A percentile compares a stretch with the other conserved stretches of the same genome.
Conservation (phyloP, 2,329 filamentous ascomycete genomes). For the Claviceps sp. region DNA sequence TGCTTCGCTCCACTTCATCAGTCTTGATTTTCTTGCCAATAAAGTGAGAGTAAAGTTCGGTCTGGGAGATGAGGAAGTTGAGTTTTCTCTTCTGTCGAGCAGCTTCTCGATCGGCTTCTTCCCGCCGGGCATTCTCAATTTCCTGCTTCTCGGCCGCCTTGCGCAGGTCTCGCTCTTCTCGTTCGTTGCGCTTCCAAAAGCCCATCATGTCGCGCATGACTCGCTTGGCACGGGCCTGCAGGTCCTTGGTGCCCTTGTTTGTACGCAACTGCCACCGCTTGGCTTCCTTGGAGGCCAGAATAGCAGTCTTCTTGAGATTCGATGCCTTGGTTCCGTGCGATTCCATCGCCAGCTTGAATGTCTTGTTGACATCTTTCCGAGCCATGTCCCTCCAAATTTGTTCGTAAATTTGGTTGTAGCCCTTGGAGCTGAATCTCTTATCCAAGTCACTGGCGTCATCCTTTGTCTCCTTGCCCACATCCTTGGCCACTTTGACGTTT, state of each 20-base stretch:
- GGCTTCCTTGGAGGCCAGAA: slow-evolving; percentile 91
- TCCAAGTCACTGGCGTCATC: slow-evolving; percentile 41
- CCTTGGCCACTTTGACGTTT: slow-evolving; percentile 26
- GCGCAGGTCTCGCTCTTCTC: slow-evolving; percentile 86
- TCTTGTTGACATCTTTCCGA: slow-evolving; percentile 85
- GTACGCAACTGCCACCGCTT: slow-evolving; percentile 94
- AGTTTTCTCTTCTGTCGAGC: slow-evolving; percentile 97
- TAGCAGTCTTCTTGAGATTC: slow-evolving; percentile 96
- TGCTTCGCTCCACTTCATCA: slow-evolving; percentile 81
- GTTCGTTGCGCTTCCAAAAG: slow-evolving; percentile 98
- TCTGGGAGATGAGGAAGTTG: slow-evolving; percentile 98
- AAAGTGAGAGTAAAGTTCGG: slow-evolving; percentile 97
- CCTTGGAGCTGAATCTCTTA: slow-evolving; percentile 69
- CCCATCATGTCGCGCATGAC: slow-evolving; percentile 99
- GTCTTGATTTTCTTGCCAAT: slow-evolving; percentile 99
- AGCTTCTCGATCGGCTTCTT: slow-evolving; percentile 93
- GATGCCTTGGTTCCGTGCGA: slow-evolving; percentile 79
- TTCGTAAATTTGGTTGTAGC: slow-evolving; percentile 93
- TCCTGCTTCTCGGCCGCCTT: slow-evolving; percentile 93
- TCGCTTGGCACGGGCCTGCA: slow-evolving; percentile 90
- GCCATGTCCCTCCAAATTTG: slow-evolving; percentile 95
- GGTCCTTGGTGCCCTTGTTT: slow-evolving; percentile 97
- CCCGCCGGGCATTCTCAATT: slow-evolving; percentile 89
- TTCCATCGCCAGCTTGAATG: slow-evolving; percentile 74
- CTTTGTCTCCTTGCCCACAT: slow-evolving; percentile 37